Base-by-base conservation (phyloP, 73 alveolate genomes). In the Stentor roeselii region DNA sequence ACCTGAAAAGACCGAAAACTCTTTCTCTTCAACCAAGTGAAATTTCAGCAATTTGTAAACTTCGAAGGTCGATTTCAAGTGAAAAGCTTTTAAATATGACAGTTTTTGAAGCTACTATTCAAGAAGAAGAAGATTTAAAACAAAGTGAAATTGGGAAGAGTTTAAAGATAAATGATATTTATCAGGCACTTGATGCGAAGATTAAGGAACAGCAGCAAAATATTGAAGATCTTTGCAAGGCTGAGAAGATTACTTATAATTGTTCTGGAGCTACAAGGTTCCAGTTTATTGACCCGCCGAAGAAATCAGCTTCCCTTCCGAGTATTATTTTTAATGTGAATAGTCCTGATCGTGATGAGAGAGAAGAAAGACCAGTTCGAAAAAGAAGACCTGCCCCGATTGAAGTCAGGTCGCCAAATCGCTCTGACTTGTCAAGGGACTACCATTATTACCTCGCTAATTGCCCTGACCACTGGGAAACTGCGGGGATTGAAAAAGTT, bases 391-490 rank as follows among this genome's bases (percentile, higher is more conserved):
- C 67, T 50, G 67, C 67, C 21, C 67, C 67, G 6, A 50, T 50
- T 11, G 30, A 50, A 50, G 21, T 50, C 21, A 50, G 21, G 21
- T 6, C 21, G 21, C 30, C 6, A 11, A 50, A 6, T 11, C 6
- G 21, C 30, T 21, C 67, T 50, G 67, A 50, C 21, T 6, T 50
- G 67, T 11, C 67, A 11, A 50, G 21, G 21, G 67, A 50, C 21
- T 50, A 50, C 21, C 6, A 6, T 11, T 50, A 50, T 50, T 67
- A 67, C 34, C 34, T 67, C 21, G 80, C 80, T 14, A 67, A 67
- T 67, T 67, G 80, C 34, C 80, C 80, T 67, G 80, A 67, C 37
- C 37, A 21, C 34, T 67, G 80, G 80, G 80, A 67, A 67, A 67
- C 41, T 1, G 21, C 41, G 34, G 80, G 80, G 11, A 40, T 67